A percentile compares a stretch with the other conserved stretches of the same genome.
Conservation (phyloP, 805 yeast species). For the Candida chilensis region DNA sequence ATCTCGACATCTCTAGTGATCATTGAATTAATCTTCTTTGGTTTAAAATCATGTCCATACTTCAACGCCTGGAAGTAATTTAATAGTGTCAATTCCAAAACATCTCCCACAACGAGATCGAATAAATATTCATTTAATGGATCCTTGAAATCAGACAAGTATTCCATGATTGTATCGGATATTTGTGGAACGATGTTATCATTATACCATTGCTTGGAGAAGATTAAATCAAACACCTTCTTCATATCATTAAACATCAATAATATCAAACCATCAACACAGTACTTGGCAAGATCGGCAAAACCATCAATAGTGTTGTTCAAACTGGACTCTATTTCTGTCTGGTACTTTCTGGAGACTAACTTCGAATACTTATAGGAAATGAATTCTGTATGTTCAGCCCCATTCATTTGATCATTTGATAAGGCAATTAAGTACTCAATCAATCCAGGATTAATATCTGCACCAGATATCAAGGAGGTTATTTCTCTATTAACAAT, state of each 20-base stretch:
- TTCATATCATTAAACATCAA: constrained; percentile 67
- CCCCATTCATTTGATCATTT: constrained; percentile 72
- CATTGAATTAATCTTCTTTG: constrained; percentile 27
- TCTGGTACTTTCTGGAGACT: constrained; percentile 55
- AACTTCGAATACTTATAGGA: constrained; percentile 55
- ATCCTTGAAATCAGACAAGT: constrained; percentile 53
- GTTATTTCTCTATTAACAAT: constrained; percentile 42
- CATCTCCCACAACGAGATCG: constrained; percentile 42
- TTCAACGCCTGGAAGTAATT: constrained; percentile 39
- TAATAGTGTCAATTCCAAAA: constrained; percentile 41
- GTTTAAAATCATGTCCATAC: constrained; percentile 17
- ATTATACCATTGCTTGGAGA: constrained; percentile 65
- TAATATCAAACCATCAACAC: constrained; percentile 44
- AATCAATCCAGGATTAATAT: constrained; percentile 48
- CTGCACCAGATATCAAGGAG: constrained; percentile 15
- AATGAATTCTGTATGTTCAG: constrained; percentile 62
- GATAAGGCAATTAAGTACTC: constrained; percentile 80
- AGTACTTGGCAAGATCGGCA: constrained; percentile 62
- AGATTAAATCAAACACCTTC: constrained; percentile 50
- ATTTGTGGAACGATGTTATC: constrained; percentile 53
- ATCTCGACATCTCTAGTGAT: constrained; percentile 54
- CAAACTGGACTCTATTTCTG: constrained; percentile 47
- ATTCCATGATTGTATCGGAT: constrained; percentile 68
- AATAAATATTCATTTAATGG: constrained; percentile 44
- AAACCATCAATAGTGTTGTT: constrained; percentile 70